A percentile compares a stretch with the other conserved stretches of the same genome.
These are phyloP conservation scores for Neurospora sp. DNA, from an alignment of 495 filamentous ascomycete species.

Conservation along the genomic window DNA sequence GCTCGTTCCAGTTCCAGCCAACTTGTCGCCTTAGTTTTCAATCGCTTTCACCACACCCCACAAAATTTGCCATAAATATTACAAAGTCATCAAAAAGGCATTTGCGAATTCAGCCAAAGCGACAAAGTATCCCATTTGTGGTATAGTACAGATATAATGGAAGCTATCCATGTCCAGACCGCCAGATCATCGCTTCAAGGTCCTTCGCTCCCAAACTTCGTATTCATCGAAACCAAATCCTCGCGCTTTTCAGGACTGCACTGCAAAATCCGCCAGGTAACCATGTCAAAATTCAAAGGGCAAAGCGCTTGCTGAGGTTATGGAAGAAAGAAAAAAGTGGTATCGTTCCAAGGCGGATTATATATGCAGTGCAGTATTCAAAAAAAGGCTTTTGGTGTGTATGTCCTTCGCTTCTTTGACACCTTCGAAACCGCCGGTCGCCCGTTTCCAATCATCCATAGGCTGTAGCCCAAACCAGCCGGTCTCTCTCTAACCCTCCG, in stretches of 20 bases:
- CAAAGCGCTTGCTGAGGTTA: background rate
- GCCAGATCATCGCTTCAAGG: background rate
- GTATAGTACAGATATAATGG: background rate
- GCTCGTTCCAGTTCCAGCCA: background rate
- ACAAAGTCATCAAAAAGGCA: background rate
- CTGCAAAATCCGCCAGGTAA: background rate
- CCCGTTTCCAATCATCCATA: background rate
- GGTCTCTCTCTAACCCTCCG: background rate
- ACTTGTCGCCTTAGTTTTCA: too few relatives aligned
- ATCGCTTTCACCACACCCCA: background rate
- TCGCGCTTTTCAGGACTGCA: background rate
- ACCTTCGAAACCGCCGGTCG: background rate
- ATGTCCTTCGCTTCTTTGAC: background rate
- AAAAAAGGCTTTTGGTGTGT: background rate
- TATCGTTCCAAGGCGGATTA: background rate
- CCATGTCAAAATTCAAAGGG: background rate
- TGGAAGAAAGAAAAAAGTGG: background rate
- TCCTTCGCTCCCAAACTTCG: background rate
- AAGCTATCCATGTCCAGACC: background rate
- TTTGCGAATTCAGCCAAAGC: background rate
- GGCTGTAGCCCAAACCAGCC: background rate
- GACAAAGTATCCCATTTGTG: background rate
- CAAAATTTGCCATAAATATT: background rate
- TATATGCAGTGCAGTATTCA: background rate
- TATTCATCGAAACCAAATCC: background rate